Evolutionary conservation across 495 filamentous ascomycete genomes (phyloP).

Genomic region (Rostrohypoxylon terebratum): DNA sequence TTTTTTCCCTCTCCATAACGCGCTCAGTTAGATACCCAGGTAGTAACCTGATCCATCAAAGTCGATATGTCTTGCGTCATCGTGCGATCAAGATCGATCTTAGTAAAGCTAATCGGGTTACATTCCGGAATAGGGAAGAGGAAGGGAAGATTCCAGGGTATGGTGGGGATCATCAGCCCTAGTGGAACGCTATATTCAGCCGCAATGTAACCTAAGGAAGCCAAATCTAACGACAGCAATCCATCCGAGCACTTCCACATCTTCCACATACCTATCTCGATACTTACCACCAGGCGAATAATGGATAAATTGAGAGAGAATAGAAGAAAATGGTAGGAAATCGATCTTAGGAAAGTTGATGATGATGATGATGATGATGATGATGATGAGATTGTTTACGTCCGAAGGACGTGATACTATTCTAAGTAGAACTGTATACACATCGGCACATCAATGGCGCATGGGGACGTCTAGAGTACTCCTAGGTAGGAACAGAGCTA

Average conservation of each 20-base stretch:
- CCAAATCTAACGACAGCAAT: conserved; percentile 31
- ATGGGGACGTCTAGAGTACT: no score
- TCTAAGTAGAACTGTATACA: no score
- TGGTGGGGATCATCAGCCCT: conserved; percentile 32
- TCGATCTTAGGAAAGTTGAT: no score
- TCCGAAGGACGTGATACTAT: no score
- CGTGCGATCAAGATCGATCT: conserved; percentile 19
- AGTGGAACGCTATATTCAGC: conserved; percentile 13
- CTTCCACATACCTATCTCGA: background rate
- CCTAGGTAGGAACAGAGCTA: no score
- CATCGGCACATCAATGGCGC: no score
- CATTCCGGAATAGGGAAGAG: background rate
- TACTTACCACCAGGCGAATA: background rate
- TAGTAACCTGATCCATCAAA: background rate
- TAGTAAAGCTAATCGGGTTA: conserved; percentile 26
- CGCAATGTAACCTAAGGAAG: conserved; percentile 31
- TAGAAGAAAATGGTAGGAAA: background rate
- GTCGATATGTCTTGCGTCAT: conserved; percentile 39
- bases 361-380: no score
- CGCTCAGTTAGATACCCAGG: background rate
- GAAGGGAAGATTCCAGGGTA: background rate
- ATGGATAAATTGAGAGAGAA: background rate
- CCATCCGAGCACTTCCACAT: background rate
- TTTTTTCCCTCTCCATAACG: background rate
- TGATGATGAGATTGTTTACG: no score